Base-by-base conservation (phyloP, 148 eudicot species). In the Chenopodium album region DNA sequence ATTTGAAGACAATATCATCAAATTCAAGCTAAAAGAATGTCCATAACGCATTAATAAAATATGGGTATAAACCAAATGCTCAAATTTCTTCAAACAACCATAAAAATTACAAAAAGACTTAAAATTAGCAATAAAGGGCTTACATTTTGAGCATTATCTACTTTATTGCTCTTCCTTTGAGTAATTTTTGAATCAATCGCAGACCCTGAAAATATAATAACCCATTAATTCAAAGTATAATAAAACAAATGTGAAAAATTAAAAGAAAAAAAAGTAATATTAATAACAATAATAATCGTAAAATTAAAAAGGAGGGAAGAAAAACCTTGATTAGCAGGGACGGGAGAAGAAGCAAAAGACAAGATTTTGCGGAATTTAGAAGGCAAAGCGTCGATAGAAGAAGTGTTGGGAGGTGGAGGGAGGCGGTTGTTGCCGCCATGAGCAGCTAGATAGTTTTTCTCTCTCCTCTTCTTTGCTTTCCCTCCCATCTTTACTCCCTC, bases 371-470 rank as follows among this genome's bases (percentile, higher is more conserved):
- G 96, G 68, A 95, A 94, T 82, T 95, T 95, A 26, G 91, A 85
- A 13, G 98, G 98, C 48, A 95, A 62, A 65, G 93, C 94, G 34
- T 91, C 90, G 28, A 92, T 29, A 54, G 94, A 85, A 73, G 96
- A 88, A 50, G 88, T 32, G 1, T 71, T 73, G 17, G 98, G 98
- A 17, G 98, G 98, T 3, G 97, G 98, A 4, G 94, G 96, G 23
- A 90, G 93, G 14, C 90, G 89, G 72, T 71, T 85, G 78, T 84
- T 60, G 34, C 89, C 94, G 47, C 94, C 96, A 52, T 95, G 98
- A 3, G 98, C 92, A 10, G 92, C 92, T 28, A 68, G 73, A 90
- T 93, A 95, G 85, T 95, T 95, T 88, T 92, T 93, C 88, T 92
- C 97, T 83, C 98, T 90, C 82, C 97, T 86, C 75, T 82, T 90